phyloP scores from a whole-genome alignment of 768 basidiomycete genomes.

The Pholiota conissans region DNA sequence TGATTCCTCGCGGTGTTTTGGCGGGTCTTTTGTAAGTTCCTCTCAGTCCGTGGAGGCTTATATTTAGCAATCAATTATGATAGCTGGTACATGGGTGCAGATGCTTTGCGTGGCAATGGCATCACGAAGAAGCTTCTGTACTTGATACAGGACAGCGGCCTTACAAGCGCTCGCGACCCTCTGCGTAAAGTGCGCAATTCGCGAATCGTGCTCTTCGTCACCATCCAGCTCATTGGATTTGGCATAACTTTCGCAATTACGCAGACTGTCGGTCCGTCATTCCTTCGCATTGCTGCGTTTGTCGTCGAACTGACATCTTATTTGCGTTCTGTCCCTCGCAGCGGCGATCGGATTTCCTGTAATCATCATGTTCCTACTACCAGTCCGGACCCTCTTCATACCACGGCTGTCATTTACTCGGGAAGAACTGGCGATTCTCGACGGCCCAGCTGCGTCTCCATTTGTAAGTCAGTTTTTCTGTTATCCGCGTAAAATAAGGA shows the following conservation, averaged over 20 bases:
- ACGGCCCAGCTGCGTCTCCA: constrained; percentile 86
- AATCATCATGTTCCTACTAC: constrained; percentile 82
- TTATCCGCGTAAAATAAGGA: constrained; percentile 36
- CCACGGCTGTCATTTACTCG: constrained; percentile 73
- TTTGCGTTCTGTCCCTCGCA: constrained; percentile 22
- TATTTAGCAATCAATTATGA: neutral
- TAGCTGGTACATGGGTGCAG: constrained; percentile 92
- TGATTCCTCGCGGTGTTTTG: constrained; percentile 82
- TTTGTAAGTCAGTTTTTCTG: constrained; percentile 63
- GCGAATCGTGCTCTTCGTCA: constrained; percentile 69
- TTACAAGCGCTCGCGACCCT: constrained; percentile 69
- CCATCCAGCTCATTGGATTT: constrained; percentile 79
- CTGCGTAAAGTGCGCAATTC: constrained; percentile 73
- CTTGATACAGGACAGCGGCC: constrained; percentile 68
- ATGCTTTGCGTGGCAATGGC: constrained; percentile 77
- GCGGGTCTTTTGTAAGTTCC: constrained; percentile 79
- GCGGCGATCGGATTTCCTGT: constrained; percentile 92
- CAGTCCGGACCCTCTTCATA: constrained; percentile 68
- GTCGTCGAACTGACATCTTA: constrained; percentile 1
- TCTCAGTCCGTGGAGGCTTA: neutral
- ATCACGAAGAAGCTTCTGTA: constrained; percentile 82
- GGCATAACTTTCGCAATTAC: constrained; percentile 89
- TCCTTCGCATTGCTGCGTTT: neutral
- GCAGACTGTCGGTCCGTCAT: constrained; percentile 74
- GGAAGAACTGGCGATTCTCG: constrained; percentile 83